These are phyloP conservation scores for Ustilago nuda DNA, from an alignment of 1,284 basidiomycete genomes.

Conservation along the genomic window DNA sequence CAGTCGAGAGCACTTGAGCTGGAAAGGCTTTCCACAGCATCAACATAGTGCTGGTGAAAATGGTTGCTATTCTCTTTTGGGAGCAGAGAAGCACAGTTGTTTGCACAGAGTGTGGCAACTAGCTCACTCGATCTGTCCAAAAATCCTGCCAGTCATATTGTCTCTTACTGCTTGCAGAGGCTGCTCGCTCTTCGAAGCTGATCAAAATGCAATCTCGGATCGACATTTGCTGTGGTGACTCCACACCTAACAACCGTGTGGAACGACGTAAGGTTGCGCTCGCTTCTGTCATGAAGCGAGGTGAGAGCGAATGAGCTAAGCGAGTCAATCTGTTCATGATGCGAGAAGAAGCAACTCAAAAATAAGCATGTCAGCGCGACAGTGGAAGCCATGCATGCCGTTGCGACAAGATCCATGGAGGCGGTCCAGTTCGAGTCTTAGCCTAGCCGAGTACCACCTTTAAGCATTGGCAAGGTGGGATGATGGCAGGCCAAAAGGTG, in stretches of 20 bases:
- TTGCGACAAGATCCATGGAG: neutral
- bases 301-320: neutral
- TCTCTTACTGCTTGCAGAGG: neutral
- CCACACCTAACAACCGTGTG: neutral
- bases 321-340: neutral
- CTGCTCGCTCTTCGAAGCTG: neutral
- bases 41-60: no score
- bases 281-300: constrained; percentile 2
- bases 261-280: neutral
- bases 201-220: neutral
- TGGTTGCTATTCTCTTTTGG: neutral
- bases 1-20: no score
- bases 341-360: constrained; percentile 6
- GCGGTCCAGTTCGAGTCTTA: neutral
- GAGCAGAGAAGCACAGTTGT: no score
- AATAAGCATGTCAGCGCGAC: constrained; percentile 1
- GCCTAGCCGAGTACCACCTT: neutral
- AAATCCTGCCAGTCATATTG: neutral
- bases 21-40: no score
- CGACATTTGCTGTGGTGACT: neutral
- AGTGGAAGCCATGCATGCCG: neutral
- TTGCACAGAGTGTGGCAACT: neutral
- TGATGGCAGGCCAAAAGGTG: neutral
- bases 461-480: neutral
- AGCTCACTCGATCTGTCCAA: neutral